Evolutionary conservation across 2,329 filamentous ascomycete species (phyloP).

Genomic region (Sclerotinia subarctica): DNA sequence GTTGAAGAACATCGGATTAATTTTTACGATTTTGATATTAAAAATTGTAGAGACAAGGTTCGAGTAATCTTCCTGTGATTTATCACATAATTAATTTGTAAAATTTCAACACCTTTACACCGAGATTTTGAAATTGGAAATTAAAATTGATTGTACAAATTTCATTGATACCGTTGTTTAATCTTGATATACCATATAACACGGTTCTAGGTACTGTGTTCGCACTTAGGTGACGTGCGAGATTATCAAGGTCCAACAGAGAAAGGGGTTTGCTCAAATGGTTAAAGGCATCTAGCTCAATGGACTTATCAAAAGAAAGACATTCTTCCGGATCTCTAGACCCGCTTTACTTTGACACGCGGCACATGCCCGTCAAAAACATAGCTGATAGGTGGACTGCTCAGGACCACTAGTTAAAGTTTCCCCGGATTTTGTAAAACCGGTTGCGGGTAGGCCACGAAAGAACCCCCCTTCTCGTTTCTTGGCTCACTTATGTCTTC

Average conservation of each 20-base stretch:
- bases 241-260: background rate
- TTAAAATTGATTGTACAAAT: too few species aligned
- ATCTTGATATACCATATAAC: too few species aligned
- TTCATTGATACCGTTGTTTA: too few species aligned
- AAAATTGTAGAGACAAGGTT: too few species aligned
- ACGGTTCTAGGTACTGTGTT: too few species aligned
- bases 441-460: background rate
- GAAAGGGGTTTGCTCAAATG: background rate
- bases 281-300: background rate
- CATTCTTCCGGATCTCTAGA: constrained; percentile 6
- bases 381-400: constrained; percentile 1
- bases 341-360: background rate
- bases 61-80: too few species aligned
- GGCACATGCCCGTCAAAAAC: background rate
- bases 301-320: background rate
- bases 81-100: too few species aligned
- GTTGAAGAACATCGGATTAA: too few species aligned
- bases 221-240: background rate
- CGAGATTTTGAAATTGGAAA: too few species aligned
- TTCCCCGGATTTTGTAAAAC: constrained; percentile 10
- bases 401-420: background rate
- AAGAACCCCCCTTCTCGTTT: background rate
- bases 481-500: background rate
- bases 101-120: too few species aligned
- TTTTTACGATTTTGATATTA: too few species aligned